Base-by-base conservation (phyloP, 192 early-diverging fungal genomes). In the Cetraspora pellucida region DNA sequence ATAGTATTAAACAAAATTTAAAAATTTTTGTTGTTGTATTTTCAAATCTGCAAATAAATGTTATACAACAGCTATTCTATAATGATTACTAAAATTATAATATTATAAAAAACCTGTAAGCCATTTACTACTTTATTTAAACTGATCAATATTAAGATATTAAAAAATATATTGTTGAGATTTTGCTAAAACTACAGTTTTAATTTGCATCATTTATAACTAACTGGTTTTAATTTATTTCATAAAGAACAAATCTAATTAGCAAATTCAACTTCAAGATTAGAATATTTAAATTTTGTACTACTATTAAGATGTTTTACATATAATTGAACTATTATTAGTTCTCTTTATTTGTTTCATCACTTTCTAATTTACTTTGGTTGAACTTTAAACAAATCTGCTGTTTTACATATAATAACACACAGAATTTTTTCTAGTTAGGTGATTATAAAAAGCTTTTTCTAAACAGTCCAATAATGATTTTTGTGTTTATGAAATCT, bases 11-110 rank as follows among this genome's bases (percentile, higher is more conserved):
- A 72, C 25, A 72, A 28, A 72, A 55, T 11, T 72, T 19, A 72
- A 37, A 57, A 72, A 72, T 30, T 16, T 72, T 19, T 72, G 16
- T 72, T 72, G 50, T 57, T 72, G 50, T 72, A 54, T 11, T 28
- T 28, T 7, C 27, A 72, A 72, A 25, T 68, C 44, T 46, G 17
- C 7, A 46, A 17, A 0, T 10, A 68, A 44, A 43, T 68, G 45
- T 44, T 72, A 11, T 55, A 11, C 17, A 25, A 72, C 52, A 17
- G 27, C 54, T 72, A 13, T 72, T 27, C 64, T 66, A 43, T n/a
- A 28, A 43, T 28, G 64, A 45, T 66, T 66, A 37, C 28, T 19
- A 66, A 37, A 72, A 72, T 44, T 19, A n/a, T n/a, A n/a, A n/a
- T n/a, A n/a, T n/a, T n/a, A n/a, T n/a, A n/a, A n/a, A n/a, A n/a